Evolutionary conservation across 1,284 basidiomycete species (phyloP), one percentile per base, ranked within the genome.

Genomic region (Phellopilus nigrolimitatus): DNA sequence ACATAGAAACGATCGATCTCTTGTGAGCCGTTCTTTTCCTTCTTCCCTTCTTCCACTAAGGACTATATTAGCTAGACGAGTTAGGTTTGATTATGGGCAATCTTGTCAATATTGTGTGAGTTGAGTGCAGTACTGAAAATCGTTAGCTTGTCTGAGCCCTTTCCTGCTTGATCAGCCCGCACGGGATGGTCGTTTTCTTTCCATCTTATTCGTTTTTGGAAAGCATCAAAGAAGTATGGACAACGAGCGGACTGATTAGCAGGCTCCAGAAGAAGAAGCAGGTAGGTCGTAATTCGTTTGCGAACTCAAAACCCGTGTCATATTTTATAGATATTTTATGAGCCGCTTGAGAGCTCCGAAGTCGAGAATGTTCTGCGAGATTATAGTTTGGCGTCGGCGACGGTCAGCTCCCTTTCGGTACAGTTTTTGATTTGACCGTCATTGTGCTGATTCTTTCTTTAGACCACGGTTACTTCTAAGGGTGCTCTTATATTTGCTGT

Each of bases 161-260:
- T 15, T 40, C 13, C 8, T 41, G 28, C 3, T 5, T 13, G 47
- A 40, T 49, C 17, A 19, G 22, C 1, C 91, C 93, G 0, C 84
- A 84, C 31, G 95, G 95, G 0, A 77, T 98, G 65, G 89, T 99
- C 17, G 86, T 97, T 3, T 99, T 99, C 63, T 80, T 98, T 33
- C 95, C 95, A 0, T 97, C 93, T 0, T 99, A 99, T 65, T 78
- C 75, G 19, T 94, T 93, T 58, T 71, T 98, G 25, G 79, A 88
- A 56, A 69, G 71, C 24, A 76, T 88, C 1, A 85, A 82, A 62
- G 68, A 68, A 3, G 65, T 73, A 3, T 99, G 95, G 95, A 67
- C 70, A 17, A 70, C 71, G 25, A 79, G 68, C 39, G 83, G 84
- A 0, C 59, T 84, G 12, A 59, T 94, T 54, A 70, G 74, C 6